Base-by-base conservation (phyloP, 495 filamentous ascomycete species). In the Trypethelium eluteriae region DNA sequence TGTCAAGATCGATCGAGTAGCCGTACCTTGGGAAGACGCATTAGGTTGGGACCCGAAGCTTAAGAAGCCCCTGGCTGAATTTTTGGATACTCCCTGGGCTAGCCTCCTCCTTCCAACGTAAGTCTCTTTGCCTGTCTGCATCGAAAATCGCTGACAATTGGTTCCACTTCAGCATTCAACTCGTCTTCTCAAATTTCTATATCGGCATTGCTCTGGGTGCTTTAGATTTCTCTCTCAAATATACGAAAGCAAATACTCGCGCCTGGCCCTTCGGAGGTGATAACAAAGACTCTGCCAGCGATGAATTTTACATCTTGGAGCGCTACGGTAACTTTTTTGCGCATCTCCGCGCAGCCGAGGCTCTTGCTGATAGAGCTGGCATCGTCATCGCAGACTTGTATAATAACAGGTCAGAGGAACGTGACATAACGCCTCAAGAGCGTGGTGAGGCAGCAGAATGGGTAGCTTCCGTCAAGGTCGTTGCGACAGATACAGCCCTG, bases 181-280 rank as follows among this genome's bases (percentile, higher is more conserved):
- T 86, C 0, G 82, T 85, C 65, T 88, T 86, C 74, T 77, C 76
- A 66, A 85, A 86, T 70, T 85, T 88, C 72, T 85, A 88, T 71
- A 76, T 86, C 16, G 84, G 84, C 44, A 86, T 86, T 63, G 81
- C 83, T 2, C 75, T 78, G 10, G 84, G 84, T 0, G 79, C 82
- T 1, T 74, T 86, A 2, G 73, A 79, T 16, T 78, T 77, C 64
- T 81, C 82, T 18, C 66, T 76, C 3, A 76, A 78, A 62, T 86
- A 86, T 70, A 86, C 85, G 2, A 68, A 64, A 4, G 76, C 70
- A 2, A 68, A 72, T 39, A 86, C 85, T 1, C 81, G 85, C 2
- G 70, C 84, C 1, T 88, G 84, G 84, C 84, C 85, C 0, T 88
- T 74, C 66, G 83, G 82, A 36, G 81, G 82, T 14, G 80, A 84